Percentiles rank a stretch among this genome's conserved stretches.
Evolutionary conservation across 2,329 filamentous ascomycete species (phyloP).

Genomic region (Verticillium isaacii): DNA sequence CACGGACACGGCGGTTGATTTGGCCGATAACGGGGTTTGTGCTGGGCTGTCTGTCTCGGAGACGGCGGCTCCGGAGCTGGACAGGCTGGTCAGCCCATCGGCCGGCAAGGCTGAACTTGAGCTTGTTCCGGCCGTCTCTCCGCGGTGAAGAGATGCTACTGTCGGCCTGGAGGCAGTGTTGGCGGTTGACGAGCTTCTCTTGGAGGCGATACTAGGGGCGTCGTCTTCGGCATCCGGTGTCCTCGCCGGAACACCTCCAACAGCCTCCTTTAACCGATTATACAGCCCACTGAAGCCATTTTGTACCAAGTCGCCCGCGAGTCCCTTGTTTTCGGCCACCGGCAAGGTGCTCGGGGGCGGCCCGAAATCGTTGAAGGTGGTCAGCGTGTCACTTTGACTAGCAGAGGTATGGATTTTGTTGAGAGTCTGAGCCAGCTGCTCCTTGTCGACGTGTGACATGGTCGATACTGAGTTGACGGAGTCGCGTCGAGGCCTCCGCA

Average conservation of each 20-base stretch:
- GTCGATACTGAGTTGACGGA: slow-evolving; percentile 37
- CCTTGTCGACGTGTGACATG: slow-evolving; percentile 51
- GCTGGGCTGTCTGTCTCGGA: slow-evolving; percentile 33
- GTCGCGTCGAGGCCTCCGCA: slow-evolving; percentile 26
- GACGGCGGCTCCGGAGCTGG: slow-evolving; percentile 28
- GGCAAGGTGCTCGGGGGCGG: slow-evolving; percentile 57
- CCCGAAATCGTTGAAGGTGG: slow-evolving; percentile 91
- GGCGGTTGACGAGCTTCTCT: slow-evolving; percentile 34
- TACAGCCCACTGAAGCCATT: slow-evolving; percentile 88
- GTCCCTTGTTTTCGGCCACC: slow-evolving; percentile 61
- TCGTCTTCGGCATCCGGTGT: slow-evolving; percentile 36
- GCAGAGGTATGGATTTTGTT: slow-evolving; percentile 86
- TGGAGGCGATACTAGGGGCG: slow-evolving; percentile 22
- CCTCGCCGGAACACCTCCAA: slow-evolving; percentile 59
- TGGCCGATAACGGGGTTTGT: slow-evolving; percentile 37
- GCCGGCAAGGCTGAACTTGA: slow-evolving; percentile 25
- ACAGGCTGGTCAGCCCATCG: slow-evolving; percentile 30
- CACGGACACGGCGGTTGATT: slow-evolving; percentile 42
- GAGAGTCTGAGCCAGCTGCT: slow-evolving; percentile 70
- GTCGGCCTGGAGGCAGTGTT: slow-evolving; percentile 33
- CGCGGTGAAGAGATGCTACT: slow-evolving; percentile 33
- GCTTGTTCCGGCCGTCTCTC: slow-evolving; percentile 29
- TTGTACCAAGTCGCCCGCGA: slow-evolving; percentile 70
- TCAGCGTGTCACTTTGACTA: slow-evolving; percentile 79
- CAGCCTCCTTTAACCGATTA: slow-evolving; percentile 75